Evolutionary conservation across 371 early-diverging fungal genomes (phyloP).

Genomic region (Apophysomyces trapeziformis): DNA sequence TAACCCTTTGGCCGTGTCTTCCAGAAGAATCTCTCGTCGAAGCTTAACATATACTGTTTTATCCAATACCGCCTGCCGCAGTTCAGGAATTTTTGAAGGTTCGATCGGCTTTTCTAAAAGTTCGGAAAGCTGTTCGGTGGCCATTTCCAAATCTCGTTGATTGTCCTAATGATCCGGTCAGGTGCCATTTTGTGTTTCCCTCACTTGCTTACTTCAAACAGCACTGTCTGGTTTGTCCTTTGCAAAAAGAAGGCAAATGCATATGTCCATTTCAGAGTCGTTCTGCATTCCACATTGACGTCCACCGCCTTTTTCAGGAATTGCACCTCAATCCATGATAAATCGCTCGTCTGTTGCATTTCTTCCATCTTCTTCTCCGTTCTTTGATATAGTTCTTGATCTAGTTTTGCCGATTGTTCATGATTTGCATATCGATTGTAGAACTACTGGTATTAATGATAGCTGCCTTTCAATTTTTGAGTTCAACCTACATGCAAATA

Average conservation of each 20-base stretch:
- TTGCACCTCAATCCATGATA: constrained; percentile 97
- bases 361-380: constrained; percentile 93
- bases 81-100: constrained; percentile 73
- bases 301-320: constrained; percentile 91
- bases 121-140: constrained; percentile 90
- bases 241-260: constrained; percentile 89
- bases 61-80: constrained; percentile 82
- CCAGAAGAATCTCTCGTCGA: constrained; percentile 79
- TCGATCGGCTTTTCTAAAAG: constrained; percentile 87
- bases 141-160: constrained; percentile 95
- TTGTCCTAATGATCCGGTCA: constrained; percentile 64
- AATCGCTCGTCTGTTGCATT: constrained; percentile 79
- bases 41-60: constrained; percentile 80
- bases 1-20: constrained; percentile 82
- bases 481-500: constrained; percentile 80
- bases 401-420: constrained; percentile 87
- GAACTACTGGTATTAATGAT: constrained; percentile 55
- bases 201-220: constrained; percentile 69
- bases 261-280: constrained; percentile 93
- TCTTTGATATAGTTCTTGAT: constrained; percentile 75
- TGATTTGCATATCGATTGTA: constrained; percentile 95
- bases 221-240: constrained; percentile 74
- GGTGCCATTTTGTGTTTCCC: not conserved
- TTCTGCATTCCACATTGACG: constrained; percentile 77
- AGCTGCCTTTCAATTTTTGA: not conserved